Base-by-base conservation (phyloP, 805 yeast species). In the Tetrapisispora taiwanensis region DNA sequence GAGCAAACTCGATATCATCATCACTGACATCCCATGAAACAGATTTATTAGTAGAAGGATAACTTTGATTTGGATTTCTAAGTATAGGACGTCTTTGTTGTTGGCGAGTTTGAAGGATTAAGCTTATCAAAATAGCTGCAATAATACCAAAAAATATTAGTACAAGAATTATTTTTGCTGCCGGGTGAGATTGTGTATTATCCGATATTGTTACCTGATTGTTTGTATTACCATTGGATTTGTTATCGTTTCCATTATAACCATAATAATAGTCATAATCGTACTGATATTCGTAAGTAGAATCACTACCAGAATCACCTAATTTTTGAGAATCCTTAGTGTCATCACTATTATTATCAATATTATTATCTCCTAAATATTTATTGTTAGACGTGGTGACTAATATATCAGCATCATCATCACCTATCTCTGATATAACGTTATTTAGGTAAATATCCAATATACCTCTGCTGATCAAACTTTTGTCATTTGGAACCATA, bases 401-500 rank as follows among this genome's bases (percentile, higher is more conserved):
- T 4, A 70, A 73, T 17, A 69, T 69, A 38, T 70, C 72, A 45
- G 70, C 76, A 17, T 79, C 79, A 24, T 68, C 69, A 37, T 70
- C 72, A 46, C 71, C 79, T 27, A 67, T 72, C 41, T 70, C 76
- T 42, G 75, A 78, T 66, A 48, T 71, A 62, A 67, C 78, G 70
- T 61, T 71, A 64, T 65, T 70, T 42, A 59, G 36, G 32, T 52
- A 53, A n/a, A 69, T 59, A 43, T 86, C 88, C 34, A 88, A 65
- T 48, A 89, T 63, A 15, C 87, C 86, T 51, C 88, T 71, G 7
- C 89, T 75, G 24, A 75, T 71, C 38, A 72, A 76, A 1, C 92
- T 84, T 42, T 76, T 66, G 59, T 89, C 97, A 51, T 75, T 81
- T 1, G 97, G 95, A 22, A 88, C 92, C 97, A 92, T 90, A 59